A percentile compares a stretch with the other conserved stretches of the same genome.
phyloP scores from a whole-genome alignment of 345 rosid species.

The Citrus cavaleriei region DNA sequence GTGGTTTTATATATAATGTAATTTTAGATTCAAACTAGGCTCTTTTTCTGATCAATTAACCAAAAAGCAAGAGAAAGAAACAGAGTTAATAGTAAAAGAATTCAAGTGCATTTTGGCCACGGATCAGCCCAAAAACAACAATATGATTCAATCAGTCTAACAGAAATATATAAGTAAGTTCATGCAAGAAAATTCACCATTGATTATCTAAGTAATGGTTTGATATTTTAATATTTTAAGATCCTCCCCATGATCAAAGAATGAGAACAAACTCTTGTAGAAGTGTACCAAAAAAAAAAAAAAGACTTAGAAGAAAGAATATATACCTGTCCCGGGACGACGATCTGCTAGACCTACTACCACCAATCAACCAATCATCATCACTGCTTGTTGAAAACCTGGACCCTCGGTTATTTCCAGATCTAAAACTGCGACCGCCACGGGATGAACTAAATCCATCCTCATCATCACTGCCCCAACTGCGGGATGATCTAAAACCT shows the following conservation, averaged over 20 bases:
- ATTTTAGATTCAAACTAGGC: not conserved
- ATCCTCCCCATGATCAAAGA: not conserved
- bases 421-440: conserved; percentile 52
- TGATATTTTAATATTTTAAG: not conserved
- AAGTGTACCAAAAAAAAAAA: not conserved
- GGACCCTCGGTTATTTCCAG: conserved; percentile 42
- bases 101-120: not conserved
- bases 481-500: conserved; percentile 47
- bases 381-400: conserved; percentile 47
- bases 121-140: not conserved
- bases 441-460: conserved; percentile 32
- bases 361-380: conserved; percentile 80
- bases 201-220: not conserved
- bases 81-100: not conserved
- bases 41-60: not conserved
- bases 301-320: not conserved
- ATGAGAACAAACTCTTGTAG: not conserved
- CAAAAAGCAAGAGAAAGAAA: not conserved
- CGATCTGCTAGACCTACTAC: conserved; percentile 56
- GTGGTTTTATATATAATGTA: not conserved
- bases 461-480: conserved; percentile 63
- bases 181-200: not conserved
- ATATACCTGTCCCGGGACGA: conserved; percentile 58
- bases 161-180: not conserved
- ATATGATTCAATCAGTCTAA: not conserved